Evolutionary conservation across 768 basidiomycete genomes (phyloP).

Genomic region (Neoboletus magnificus): DNA sequence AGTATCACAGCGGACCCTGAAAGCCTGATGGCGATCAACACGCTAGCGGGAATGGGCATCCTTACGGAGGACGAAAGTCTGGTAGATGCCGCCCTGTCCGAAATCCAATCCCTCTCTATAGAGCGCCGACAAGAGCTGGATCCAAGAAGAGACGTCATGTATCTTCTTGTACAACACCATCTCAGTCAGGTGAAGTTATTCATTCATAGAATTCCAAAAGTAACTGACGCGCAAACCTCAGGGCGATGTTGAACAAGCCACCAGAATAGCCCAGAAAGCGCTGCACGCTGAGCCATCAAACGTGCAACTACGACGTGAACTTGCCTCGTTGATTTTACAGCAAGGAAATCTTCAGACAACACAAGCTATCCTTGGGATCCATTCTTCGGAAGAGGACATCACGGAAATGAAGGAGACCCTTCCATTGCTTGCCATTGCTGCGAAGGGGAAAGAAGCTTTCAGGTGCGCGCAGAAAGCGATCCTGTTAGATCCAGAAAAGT

Average conservation of each 20-base stretch:
- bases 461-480: slow-evolving; percentile 60
- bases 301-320: slow-evolving; percentile 44
- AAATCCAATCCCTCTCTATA: slow-evolving; percentile 66
- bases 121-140: slow-evolving; percentile 67
- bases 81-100: slow-evolving; percentile 82
- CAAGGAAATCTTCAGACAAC: slow-evolving; percentile 40
- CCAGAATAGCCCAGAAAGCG: slow-evolving; percentile 53
- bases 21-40: slow-evolving; percentile 77
- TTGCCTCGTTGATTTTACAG: slow-evolving; percentile 57
- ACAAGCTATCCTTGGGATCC: slow-evolving; percentile 43
- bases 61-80: slow-evolving; percentile 74
- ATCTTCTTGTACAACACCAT: slow-evolving; percentile 69
- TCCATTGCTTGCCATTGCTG: slow-evolving; percentile 50
- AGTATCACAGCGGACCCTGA: slow-evolving; percentile 79
- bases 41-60: slow-evolving; percentile 87
- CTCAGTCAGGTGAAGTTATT: slow-evolving; percentile 59
- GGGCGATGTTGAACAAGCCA: slow-evolving; percentile 49
- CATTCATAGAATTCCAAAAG: background rate
- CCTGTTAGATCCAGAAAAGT: slow-evolving; percentile 48
- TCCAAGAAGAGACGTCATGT: slow-evolving; percentile 63
- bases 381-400: slow-evolving; percentile 30
- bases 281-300: slow-evolving; percentile 55
- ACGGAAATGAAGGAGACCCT: slow-evolving; percentile 41
- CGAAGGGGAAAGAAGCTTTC: slow-evolving; percentile 32
- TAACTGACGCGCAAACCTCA: slow-evolving; percentile 23